Evolutionary conservation across 345 rosid species (phyloP).

Genomic region (Ailanthus altissimus): DNA sequence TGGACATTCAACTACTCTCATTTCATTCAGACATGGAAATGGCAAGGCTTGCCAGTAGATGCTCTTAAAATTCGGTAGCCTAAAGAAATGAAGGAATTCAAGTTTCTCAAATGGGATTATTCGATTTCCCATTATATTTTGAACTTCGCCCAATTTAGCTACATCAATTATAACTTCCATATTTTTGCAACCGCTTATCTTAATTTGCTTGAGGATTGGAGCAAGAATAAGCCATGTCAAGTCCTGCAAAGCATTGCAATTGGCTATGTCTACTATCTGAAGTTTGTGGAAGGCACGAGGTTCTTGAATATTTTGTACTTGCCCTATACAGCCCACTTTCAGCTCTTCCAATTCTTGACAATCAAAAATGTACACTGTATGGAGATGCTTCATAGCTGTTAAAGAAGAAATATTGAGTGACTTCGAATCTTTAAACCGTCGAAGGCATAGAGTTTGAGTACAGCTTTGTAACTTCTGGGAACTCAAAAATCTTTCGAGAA

Average conservation of each 20-base stretch:
- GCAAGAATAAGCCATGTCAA: constrained; percentile 29
- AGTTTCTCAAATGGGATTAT: constrained; percentile 24
- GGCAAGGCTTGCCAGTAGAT: constrained; percentile 23
- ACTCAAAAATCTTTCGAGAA: constrained; percentile 8
- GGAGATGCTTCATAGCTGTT: background rate
- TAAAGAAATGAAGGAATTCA: background rate
- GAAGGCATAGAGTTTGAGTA: background rate
- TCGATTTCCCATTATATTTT: background rate
- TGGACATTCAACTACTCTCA: constrained; percentile 3
- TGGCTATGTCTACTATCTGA: background rate
- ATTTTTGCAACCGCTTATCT: background rate
- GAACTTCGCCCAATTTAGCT: constrained; percentile 1
- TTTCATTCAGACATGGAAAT: constrained; percentile 7
- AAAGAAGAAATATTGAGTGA: background rate
- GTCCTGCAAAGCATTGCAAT: constrained; percentile 6
- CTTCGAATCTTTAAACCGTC: background rate
- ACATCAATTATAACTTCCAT: constrained; percentile 27
- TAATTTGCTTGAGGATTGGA: constrained; percentile 17
- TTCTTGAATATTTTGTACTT: background rate
- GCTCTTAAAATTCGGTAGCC: background rate
- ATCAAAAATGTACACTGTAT: background rate
- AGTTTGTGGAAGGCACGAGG: background rate
- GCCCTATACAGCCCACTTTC: background rate
- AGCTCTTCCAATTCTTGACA: background rate
- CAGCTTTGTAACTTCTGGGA: background rate